Percentiles rank a stretch among this genome's conserved stretches.
Evolutionary conservation across 257 asterid species (phyloP).

Genomic region (Solanum bulbocastanum): DNA sequence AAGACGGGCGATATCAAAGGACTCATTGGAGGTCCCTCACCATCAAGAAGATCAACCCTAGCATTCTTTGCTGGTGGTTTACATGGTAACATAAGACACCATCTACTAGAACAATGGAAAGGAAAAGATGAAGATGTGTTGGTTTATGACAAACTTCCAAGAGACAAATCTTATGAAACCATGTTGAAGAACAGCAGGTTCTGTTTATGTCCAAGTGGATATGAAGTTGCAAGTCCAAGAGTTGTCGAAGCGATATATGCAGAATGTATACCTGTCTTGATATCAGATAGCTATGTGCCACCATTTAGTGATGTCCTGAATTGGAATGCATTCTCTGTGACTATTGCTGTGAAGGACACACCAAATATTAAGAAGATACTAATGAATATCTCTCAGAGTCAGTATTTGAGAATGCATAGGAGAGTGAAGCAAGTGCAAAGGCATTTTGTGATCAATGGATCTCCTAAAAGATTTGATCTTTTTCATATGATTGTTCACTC

Average conservation of each 20-base stretch:
- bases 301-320: slow-evolving; percentile 30
- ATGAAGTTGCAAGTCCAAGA: slow-evolving; percentile 47
- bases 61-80: slow-evolving; percentile 76
- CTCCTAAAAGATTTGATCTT: slow-evolving; percentile 59
- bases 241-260: slow-evolving; percentile 37
- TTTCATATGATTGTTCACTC: slow-evolving; percentile 72
- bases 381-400: slow-evolving; percentile 15
- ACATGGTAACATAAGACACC: slow-evolving; percentile 64
- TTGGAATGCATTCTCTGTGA: slow-evolving; percentile 21
- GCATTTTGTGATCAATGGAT: slow-evolving; percentile 58
- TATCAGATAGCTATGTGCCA: slow-evolving; percentile 25
- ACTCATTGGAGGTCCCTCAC: slow-evolving; percentile 64
- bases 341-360: slow-evolving; percentile 16
- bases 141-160: slow-evolving; percentile 21
- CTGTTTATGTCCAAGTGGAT: slow-evolving; percentile 40
- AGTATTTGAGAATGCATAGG: slow-evolving; percentile 28
- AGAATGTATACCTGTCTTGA: slow-evolving; percentile 36
- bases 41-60: slow-evolving; percentile 41
- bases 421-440: slow-evolving; percentile 35
- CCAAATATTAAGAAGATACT: slow-evolving; percentile 24
- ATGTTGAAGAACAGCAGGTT: slow-evolving; percentile 24
- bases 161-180: slow-evolving; percentile 11
- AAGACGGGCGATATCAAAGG: slow-evolving; percentile 52
- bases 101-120: slow-evolving; percentile 52
- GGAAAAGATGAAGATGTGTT: slow-evolving; percentile 30